Evolutionary conservation across 1,139 yeast genomes (phyloP).

Genomic region (Saccharomycopsis crataegensis): DNA sequence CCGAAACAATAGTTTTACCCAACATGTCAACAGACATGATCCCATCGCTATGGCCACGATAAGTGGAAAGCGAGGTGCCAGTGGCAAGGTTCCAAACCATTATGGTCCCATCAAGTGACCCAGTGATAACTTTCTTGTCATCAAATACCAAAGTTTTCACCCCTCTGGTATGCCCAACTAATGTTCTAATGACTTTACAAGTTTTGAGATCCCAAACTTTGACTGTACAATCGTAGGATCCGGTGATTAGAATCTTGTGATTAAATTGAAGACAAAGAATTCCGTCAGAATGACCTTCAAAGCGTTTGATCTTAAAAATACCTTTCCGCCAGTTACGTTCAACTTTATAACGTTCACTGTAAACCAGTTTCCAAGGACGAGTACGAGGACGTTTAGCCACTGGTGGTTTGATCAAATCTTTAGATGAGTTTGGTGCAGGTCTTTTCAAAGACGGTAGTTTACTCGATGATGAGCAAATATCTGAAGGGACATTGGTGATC

Average conservation of each 20-base stretch:
- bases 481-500: neutral
- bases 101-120: constrained; percentile 84
- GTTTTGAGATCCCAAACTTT: constrained; percentile 85
- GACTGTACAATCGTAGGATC: constrained; percentile 82
- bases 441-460: no score
- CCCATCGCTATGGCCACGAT: constrained; percentile 85
- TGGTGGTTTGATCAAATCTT: neutral
- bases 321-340: constrained; percentile 96
- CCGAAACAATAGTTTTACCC: constrained; percentile 79
- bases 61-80: constrained; percentile 89
- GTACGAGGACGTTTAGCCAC: constrained; percentile 31
- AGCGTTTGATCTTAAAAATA: constrained; percentile 51
- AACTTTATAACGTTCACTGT: constrained; percentile 81
- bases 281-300: constrained; percentile 83
- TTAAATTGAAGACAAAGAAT: constrained; percentile 80
- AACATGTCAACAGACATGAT: constrained; percentile 66
- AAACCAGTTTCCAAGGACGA: constrained; percentile 94
- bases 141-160: constrained; percentile 81
- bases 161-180: constrained; percentile 80
- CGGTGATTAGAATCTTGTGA: constrained; percentile 73
- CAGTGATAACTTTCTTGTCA: constrained; percentile 81
- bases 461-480: neutral
- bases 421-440: neutral
- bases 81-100: constrained; percentile 95
- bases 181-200: constrained; percentile 68